Conservation (phyloP, 108 stramenopile species). For the Skeletonema tropicum region DNA sequence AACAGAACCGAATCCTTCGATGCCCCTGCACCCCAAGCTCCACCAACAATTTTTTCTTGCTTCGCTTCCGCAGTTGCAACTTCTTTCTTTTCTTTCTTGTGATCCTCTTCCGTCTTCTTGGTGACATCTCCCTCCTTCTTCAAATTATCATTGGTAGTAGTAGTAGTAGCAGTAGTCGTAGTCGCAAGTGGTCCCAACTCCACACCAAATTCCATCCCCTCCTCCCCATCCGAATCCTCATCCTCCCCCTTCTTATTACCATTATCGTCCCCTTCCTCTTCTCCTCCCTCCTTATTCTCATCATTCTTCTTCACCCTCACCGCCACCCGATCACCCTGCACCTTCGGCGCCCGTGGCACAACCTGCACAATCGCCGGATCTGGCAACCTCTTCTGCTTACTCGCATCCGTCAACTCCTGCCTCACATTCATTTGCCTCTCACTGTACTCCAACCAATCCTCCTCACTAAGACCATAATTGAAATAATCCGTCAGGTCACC, state of each 20-base stretch:
- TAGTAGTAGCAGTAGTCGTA: background rate
- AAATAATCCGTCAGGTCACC: constrained; percentile 78
- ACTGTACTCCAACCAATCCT: constrained; percentile 88
- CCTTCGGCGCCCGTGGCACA: constrained; percentile 58
- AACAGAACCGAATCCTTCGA: constrained; percentile 72
- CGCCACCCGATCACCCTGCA: constrained; percentile 74
- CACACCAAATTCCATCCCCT: constrained; percentile 29
- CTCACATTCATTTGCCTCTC: constrained; percentile 79
- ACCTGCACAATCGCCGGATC: constrained; percentile 87
- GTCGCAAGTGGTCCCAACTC: constrained; percentile 32
- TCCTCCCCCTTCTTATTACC: background rate
- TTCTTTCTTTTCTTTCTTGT: background rate
- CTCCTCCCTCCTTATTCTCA: constrained; percentile 27
- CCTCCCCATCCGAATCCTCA: constrained; percentile 44
- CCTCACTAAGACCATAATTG: constrained; percentile 85
- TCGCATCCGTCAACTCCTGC: constrained; percentile 90
- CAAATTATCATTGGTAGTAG: background rate
- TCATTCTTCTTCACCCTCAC: constrained; percentile 43
- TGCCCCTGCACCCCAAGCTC: constrained; percentile 89
- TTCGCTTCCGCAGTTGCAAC: constrained; percentile 9
- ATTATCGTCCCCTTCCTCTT: constrained; percentile 11
- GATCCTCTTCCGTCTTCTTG: background rate
- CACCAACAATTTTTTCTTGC: constrained; percentile 54
- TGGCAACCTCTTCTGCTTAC: constrained; percentile 71
- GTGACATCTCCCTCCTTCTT: constrained; percentile 27